Evolutionary conservation across 2,329 filamentous ascomycete species (phyloP), one percentile per base, ranked within the genome.

Genomic region (Botrytis aclada): DNA sequence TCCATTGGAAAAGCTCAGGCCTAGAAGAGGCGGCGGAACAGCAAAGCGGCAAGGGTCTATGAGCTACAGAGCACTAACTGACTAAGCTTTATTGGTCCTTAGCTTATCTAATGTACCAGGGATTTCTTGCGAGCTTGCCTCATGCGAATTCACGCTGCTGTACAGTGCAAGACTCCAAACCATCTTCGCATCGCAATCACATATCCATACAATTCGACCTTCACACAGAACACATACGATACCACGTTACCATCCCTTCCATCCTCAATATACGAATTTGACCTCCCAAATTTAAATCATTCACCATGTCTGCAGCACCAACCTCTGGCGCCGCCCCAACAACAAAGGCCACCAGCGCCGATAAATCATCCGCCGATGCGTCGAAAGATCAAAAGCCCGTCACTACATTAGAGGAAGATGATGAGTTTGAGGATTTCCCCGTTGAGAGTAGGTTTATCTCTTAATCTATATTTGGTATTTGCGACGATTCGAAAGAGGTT

Each of bases 341-440:
- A 37, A 75, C 75, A 58, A 78, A 78, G 72, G 74, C 75, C 56
- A 74, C 71, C 51, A 51, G 69, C 45, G 71, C 75, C 72, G 77
- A 80, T 69, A 79, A 79, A 73, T 37, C 61, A 43, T 45, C 51
- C 20, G 73, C 75, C 81, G 79, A 80, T 76, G 79, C 80, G 73
- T 76, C 77, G 79, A 80, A 84, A 76, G 81, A 84, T 51, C 79
- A 82, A 74, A 82, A 83, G 75, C 80, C 80, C 83, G 81, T 85
- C 84, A 80, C 85, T 83, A 88, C 92, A 73, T 88, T 98, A 41
- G 96, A 97, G 83, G 96, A 99, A 83, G 96, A 99, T 81, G 96
- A 99, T 83, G 96, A 99, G 85, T 99, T 99, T 80, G 96, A 99
- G 82, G 96, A 99, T 83, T 99, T 99, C 81, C 96, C 96, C 39